phyloP scores from a whole-genome alignment of 139 green algal species.

The Ettlia oleoabundans region DNA sequence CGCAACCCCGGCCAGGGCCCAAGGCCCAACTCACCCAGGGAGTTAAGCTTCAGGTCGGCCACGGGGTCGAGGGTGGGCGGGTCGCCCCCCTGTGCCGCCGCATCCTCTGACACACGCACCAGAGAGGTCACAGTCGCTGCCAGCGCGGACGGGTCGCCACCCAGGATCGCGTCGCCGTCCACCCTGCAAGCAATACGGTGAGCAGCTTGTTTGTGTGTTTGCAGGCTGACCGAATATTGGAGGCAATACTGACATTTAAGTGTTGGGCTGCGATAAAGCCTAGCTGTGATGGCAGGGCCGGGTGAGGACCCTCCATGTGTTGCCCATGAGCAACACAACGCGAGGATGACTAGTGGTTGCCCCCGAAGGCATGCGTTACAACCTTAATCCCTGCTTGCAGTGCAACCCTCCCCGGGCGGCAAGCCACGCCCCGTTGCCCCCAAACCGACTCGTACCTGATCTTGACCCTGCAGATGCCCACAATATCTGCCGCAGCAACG shows the following conservation, averaged over 20 bases:
- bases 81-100: conserved; percentile 2
- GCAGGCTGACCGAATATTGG: too few species aligned
- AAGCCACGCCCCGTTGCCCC: neutral
- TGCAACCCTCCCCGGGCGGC: neutral
- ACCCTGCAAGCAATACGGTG: conserved; percentile 21
- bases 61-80: conserved; percentile 41
- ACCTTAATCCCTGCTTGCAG: neutral
- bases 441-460: conserved; percentile 33
- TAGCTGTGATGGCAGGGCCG: too few species aligned
- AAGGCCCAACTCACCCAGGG: conserved; percentile 7
- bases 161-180: conserved; percentile 53
- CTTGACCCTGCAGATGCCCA: conserved; percentile 69
- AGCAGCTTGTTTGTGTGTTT: too few species aligned
- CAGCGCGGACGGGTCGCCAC: conserved; percentile 31
- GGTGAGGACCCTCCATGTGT: too few species aligned
- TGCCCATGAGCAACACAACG: too few species aligned
- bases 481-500: conserved; percentile 39
- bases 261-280: too few species aligned
- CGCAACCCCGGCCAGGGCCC: neutral
- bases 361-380: too few species aligned
- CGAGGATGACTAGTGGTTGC: too few species aligned
- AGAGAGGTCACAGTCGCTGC: conserved; percentile 47
- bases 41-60: conserved; percentile 58
- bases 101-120: conserved; percentile 41
- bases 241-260: too few species aligned